phyloP scores from a whole-genome alignment of 2,329 filamentous ascomycete genomes.

The Lasiodiplodia theobromae region DNA sequence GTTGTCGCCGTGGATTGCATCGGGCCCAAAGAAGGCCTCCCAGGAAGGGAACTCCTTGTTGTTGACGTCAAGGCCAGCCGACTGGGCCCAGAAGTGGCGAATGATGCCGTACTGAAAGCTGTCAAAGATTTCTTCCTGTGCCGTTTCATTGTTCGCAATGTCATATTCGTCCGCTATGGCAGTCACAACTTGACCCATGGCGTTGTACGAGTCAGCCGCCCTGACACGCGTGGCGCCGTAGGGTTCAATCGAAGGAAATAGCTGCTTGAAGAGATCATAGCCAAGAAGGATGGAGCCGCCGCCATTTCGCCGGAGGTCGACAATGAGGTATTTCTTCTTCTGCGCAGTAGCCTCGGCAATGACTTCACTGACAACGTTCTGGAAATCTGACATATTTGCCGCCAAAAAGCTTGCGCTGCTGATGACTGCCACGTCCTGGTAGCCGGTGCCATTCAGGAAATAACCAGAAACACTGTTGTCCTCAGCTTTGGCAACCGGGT shows the following conservation, averaged over 20 bases:
- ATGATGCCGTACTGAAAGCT: slow-evolving; percentile 33
- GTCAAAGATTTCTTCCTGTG: slow-evolving; percentile 37
- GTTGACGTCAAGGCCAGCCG: slow-evolving; percentile 40
- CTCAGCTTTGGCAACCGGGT: slow-evolving; percentile 45
- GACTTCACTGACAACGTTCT: slow-evolving; percentile 52
- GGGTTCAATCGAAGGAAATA: slow-evolving; percentile 57
- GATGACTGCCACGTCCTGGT: slow-evolving; percentile 58
- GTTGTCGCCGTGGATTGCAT: slow-evolving; percentile 40
- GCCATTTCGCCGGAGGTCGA: slow-evolving; percentile 68
- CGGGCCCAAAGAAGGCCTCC: slow-evolving; percentile 47
- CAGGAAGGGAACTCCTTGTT: slow-evolving; percentile 43
- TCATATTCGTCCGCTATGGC: slow-evolving; percentile 36
- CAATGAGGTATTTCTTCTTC: slow-evolving; percentile 67
- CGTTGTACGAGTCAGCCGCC: slow-evolving; percentile 50
- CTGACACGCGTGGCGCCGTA: slow-evolving; percentile 58
- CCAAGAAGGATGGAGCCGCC: slow-evolving; percentile 59
- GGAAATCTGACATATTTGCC: slow-evolving; percentile 44
- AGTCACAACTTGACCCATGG: slow-evolving; percentile 39
- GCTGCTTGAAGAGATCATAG: slow-evolving; percentile 59
- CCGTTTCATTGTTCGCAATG: slow-evolving; percentile 34
- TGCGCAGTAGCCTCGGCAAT: slow-evolving; percentile 54
- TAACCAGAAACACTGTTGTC: slow-evolving; percentile 54
- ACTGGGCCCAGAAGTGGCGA: slow-evolving; percentile 43
- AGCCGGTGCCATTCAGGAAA: slow-evolving; percentile 50
- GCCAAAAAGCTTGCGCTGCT: slow-evolving; percentile 51